A percentile compares a stretch with the other conserved stretches of the same genome.
phyloP scores from a whole-genome alignment of 352 stramenopile genomes.

The Phytophthora multivora region DNA sequence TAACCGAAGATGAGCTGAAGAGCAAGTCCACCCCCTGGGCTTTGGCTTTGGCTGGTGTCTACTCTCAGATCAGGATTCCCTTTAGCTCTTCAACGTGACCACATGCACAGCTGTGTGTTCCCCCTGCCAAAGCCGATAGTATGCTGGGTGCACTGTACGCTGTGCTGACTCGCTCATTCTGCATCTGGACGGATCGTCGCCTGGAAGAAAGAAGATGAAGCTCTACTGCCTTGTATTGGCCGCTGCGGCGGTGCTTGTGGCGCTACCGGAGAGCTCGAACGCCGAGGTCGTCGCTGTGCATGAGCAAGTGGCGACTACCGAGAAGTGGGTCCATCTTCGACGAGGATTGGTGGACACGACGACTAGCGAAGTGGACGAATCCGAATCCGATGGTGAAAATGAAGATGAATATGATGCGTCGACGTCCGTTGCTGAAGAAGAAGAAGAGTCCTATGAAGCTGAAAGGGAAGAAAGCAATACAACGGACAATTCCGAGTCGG shows the following conservation, averaged over 20 bases:
- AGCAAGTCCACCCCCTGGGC: no score
- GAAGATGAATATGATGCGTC: no score
- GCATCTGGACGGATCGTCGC: constrained; percentile 1
- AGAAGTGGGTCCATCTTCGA: constrained; percentile 21
- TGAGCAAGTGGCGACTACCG: constrained; percentile 18
- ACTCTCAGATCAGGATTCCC: neutral
- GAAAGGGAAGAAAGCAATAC: constrained; percentile 9
- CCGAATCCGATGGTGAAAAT: neutral
- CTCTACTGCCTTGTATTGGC: constrained; percentile 4
- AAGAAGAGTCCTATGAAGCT: constrained; percentile 9
- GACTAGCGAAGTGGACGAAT: constrained; percentile 2
- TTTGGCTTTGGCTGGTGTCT: no score
- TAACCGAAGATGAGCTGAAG: no score
- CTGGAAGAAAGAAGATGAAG: constrained; percentile 16
- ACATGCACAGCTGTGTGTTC: constrained; percentile 5
- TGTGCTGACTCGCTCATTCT: constrained; percentile 24
- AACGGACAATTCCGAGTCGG: neutral
- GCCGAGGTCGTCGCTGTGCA: neutral
- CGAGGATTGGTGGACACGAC: constrained; percentile 8
- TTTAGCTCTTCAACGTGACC: constrained; percentile 10
- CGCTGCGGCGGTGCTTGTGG: constrained; percentile 2
- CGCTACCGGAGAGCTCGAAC: constrained; percentile 1
- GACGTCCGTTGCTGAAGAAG: neutral
- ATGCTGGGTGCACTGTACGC: no score
- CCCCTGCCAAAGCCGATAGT: neutral